Evolutionary conservation across 2,329 filamentous ascomycete species (phyloP).

Genomic region (Colletotrichum sublineola): DNA sequence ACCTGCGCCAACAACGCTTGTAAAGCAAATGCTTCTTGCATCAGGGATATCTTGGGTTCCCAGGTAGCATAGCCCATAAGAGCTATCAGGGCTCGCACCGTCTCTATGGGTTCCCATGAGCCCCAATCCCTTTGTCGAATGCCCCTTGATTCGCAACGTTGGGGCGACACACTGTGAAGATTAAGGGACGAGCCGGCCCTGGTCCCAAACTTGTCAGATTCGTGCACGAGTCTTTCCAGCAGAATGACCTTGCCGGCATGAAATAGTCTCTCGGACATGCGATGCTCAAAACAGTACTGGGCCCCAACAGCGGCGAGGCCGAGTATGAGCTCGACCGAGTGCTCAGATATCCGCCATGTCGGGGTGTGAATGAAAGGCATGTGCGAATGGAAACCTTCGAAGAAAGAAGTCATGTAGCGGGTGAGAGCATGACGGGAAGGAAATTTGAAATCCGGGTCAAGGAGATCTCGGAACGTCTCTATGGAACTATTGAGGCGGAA

Average conservation of each 20-base stretch:
- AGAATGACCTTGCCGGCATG: slow-evolving; percentile 50
- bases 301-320: slow-evolving; percentile 52
- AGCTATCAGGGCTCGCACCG: slow-evolving; percentile 51
- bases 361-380: slow-evolving; percentile 55
- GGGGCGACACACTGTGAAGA: slow-evolving; percentile 38
- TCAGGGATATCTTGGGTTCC: slow-evolving; percentile 50
- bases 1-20: slow-evolving; percentile 52
- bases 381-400: slow-evolving; percentile 55
- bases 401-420: slow-evolving; percentile 53
- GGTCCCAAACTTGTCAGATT: slow-evolving; percentile 45
- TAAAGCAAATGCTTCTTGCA: slow-evolving; percentile 53
- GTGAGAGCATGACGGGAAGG: slow-evolving; percentile 54
- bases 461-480: slow-evolving; percentile 48
- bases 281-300: slow-evolving; percentile 56
- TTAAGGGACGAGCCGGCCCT: slow-evolving; percentile 47
- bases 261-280: slow-evolving; percentile 52
- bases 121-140: slow-evolving; percentile 38
- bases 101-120: slow-evolving; percentile 50
- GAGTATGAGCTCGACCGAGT: slow-evolving; percentile 51
- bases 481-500: slow-evolving; percentile 45
- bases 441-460: slow-evolving; percentile 49
- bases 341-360: slow-evolving; percentile 51
- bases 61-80: slow-evolving; percentile 57
- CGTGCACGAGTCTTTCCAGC: slow-evolving; percentile 48
- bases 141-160: slow-evolving; percentile 21